Percentiles rank a stretch among this genome's conserved stretches.
These are phyloP conservation scores for Calophaca sinica DNA, from an alignment of 306 rosid genomes.

Conservation along the genomic window DNA sequence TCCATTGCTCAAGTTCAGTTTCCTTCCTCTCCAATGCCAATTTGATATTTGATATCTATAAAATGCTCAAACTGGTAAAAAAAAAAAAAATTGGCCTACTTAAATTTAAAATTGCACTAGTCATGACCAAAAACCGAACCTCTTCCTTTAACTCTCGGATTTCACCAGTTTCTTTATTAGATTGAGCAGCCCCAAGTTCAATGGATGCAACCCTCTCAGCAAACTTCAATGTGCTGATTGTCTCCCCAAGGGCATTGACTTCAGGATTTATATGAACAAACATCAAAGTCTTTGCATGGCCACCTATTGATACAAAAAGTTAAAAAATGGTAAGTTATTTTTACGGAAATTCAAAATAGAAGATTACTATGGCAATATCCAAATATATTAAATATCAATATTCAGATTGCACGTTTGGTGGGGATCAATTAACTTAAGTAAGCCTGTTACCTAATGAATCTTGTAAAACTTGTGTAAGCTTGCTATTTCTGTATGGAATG, in stretches of 20 bases:
- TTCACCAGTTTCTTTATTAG: constrained; percentile 90
- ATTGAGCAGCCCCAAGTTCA: constrained; percentile 93
- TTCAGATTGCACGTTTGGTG: constrained; percentile 5
- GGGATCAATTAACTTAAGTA: not conserved
- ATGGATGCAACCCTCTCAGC: constrained; percentile 97
- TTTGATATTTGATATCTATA: constrained; percentile 80
- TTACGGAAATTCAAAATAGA: not conserved
- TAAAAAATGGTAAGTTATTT: not conserved
- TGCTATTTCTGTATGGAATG: constrained; percentile 96
- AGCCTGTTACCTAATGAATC: constrained; percentile 83
- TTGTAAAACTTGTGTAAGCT: constrained; percentile 95
- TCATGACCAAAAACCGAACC: constrained; percentile 58
- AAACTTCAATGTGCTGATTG: constrained; percentile 95
- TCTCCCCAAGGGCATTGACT: constrained; percentile 83
- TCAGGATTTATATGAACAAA: constrained; percentile 98
- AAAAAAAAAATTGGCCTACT: not conserved
- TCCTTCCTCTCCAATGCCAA: constrained; percentile 80
- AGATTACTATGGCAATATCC: not conserved
- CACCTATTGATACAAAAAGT: constrained; percentile 60
- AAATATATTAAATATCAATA: constrained; percentile 8
- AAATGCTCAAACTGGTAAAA: constrained; percentile 18
- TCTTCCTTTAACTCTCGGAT: constrained; percentile 85
- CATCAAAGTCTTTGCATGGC: constrained; percentile 98
- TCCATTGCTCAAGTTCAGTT: constrained; percentile 76
- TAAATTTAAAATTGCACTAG: constrained; percentile 28